Percentiles rank a stretch among this genome's conserved stretches.
phyloP scores from a whole-genome alignment of 208 protist species.

The Crithidia expoeki region DNA sequence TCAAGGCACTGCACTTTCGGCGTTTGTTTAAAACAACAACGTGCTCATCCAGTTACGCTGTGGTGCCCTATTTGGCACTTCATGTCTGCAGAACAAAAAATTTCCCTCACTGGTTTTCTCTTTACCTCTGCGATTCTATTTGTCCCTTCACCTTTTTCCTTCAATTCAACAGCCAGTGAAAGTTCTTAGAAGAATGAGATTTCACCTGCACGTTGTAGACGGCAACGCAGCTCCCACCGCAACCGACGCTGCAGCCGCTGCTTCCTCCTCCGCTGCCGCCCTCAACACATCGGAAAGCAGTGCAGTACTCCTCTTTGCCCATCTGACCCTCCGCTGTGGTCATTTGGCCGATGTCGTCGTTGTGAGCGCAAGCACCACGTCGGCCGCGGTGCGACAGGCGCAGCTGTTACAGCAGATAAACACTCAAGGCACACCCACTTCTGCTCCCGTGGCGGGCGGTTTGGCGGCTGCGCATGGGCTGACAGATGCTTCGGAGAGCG shows the following conservation, averaged over 20 bases:
- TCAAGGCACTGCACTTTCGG: too few relatives aligned
- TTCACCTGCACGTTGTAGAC: constrained; percentile 82
- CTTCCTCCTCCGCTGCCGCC: background rate
- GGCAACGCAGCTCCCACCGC: constrained; percentile 42
- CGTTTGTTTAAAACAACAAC: too few relatives aligned
- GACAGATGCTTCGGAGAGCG: constrained; percentile 13
- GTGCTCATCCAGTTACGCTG: too few relatives aligned
- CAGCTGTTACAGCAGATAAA: constrained; percentile 15
- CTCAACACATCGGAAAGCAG: constrained; percentile 24
- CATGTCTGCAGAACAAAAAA: too few relatives aligned
- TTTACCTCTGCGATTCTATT: too few relatives aligned
- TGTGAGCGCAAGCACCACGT: constrained; percentile 72
- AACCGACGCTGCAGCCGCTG: background rate
- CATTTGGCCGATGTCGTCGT: constrained; percentile 52
- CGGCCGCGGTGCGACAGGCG: constrained; percentile 9
- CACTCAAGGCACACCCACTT: background rate
- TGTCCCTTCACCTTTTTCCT: background rate
- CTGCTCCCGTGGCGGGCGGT: background rate
- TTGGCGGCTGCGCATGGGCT: background rate
- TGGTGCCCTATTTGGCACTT: too few relatives aligned
- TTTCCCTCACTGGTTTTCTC: too few relatives aligned
- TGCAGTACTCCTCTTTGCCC: constrained; percentile 61
- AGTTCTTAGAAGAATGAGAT: too few relatives aligned
- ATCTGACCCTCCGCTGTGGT: constrained; percentile 74
- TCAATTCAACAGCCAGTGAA: too few relatives aligned